These are phyloP conservation scores for Caryopteris hybrid DNA, from an alignment of 305 asterid species.

Conservation along the genomic window DNA sequence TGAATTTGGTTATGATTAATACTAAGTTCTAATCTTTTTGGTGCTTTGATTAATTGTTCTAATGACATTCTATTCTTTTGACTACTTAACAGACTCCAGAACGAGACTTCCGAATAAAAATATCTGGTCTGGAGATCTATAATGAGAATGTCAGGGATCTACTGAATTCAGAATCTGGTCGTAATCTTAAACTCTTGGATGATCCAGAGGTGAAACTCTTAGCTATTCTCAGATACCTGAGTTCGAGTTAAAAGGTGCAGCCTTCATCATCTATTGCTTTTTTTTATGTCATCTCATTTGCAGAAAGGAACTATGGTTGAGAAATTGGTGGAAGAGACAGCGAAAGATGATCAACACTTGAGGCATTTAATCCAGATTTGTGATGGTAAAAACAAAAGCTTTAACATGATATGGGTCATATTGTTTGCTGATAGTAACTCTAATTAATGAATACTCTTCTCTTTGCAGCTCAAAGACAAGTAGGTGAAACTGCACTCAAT, in stretches of 20 bases:
- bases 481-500: conserved; percentile 91
- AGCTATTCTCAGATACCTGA: neutral
- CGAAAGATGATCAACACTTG: conserved; percentile 76
- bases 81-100: conserved; percentile 67
- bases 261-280: conserved; percentile 3
- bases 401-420: neutral
- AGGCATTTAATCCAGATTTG: conserved; percentile 73
- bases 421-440: conserved; percentile 5
- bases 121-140: conserved; percentile 92
- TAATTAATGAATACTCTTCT: conserved; percentile 11
- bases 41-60: conserved; percentile 3
- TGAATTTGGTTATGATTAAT: neutral
- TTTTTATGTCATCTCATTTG: conserved; percentile 19
- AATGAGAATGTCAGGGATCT: conserved; percentile 95
- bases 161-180: conserved; percentile 83
- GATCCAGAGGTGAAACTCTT: conserved; percentile 80
- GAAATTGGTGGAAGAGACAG: conserved; percentile 93
- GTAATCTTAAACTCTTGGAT: conserved; percentile 85
- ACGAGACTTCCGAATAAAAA: conserved; percentile 77
- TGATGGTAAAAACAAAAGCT: conserved; percentile 47
- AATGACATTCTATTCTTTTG: conserved; percentile 8
- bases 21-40: neutral
- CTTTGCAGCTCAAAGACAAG: conserved; percentile 95
- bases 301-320: conserved; percentile 97
- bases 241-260: neutral